These are phyloP conservation scores for Wallacemonas sp. DNA, from an alignment of 208 protist genomes.

Conservation along the genomic window DNA sequence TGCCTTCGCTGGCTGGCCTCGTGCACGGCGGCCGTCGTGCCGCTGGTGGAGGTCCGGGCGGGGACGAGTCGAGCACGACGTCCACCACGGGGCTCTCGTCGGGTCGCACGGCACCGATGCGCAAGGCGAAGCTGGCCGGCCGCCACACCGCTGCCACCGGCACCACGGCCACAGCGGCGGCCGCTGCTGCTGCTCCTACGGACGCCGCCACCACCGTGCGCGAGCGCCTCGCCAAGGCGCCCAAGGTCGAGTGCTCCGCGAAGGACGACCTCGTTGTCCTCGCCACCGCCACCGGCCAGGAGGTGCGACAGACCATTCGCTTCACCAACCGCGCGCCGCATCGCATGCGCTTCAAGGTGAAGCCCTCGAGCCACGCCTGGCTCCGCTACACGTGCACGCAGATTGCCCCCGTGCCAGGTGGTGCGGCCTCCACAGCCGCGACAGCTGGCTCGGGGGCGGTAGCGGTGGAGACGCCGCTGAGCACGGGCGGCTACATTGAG, in stretches of 20 bases:
- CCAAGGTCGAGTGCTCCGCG: conserved; percentile 58
- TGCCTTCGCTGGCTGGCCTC: background rate
- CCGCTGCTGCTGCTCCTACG: background rate
- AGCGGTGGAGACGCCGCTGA: conserved; percentile 26
- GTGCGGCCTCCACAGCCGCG: background rate
- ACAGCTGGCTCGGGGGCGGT: background rate
- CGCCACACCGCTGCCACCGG: background rate
- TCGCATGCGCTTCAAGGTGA: conserved; percentile 60
- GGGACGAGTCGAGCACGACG: too few relatives aligned
- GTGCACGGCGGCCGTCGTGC: background rate
- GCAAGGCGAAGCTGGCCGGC: conserved; percentile 1
- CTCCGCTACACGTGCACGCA: conserved; percentile 52
- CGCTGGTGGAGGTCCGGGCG: background rate
- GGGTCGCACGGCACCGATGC: background rate
- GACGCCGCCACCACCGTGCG: background rate
- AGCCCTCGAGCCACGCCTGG: conserved; percentile 71
- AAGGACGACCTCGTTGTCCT: conserved; percentile 39
- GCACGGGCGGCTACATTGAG: conserved; percentile 83
- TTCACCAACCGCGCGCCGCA: conserved; percentile 77
- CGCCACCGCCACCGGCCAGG: conserved; percentile 32
- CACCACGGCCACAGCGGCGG: background rate
- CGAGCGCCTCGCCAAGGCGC: conserved; percentile 2
- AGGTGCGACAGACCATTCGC: conserved; percentile 37
- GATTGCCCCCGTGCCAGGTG: conserved; percentile 44
- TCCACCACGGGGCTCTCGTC: background rate